Conservation (phyloP, 176 grass and related monocot genomes). For the Oryza brachyantha region DNA sequence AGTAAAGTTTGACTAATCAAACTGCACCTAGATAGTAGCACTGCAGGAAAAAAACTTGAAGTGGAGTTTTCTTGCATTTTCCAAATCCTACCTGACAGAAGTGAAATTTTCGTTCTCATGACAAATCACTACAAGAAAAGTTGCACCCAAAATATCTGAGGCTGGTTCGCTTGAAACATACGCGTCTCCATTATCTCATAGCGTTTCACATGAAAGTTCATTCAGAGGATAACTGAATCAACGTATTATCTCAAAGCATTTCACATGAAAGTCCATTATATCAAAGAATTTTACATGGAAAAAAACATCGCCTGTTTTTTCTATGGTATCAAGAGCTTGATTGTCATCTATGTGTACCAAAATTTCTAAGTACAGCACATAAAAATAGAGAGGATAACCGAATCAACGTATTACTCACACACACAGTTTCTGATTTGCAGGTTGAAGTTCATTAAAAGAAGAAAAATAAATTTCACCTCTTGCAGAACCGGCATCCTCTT, state of each 20-base stretch:
- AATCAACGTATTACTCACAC: not conserved
- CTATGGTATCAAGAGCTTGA: not conserved
- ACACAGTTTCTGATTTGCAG: not conserved
- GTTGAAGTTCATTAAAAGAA: not conserved
- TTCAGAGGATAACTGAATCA: too few relatives aligned
- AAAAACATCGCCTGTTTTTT: too few relatives aligned
- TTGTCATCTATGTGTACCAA: not conserved
- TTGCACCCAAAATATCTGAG: not conserved
- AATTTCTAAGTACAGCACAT: not conserved
- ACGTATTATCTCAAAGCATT: too few relatives aligned
- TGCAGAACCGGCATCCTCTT: not conserved
- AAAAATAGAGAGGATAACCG: not conserved
- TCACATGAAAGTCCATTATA: too few relatives aligned
- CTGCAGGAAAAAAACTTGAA: too few relatives aligned
- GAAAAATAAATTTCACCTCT: not conserved
- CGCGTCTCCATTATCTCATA: not conserved
- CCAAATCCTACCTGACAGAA: too few relatives aligned
- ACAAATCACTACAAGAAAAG: not conserved
- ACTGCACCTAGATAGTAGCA: too few relatives aligned
- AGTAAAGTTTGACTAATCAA: not conserved
- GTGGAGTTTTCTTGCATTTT: too few relatives aligned
- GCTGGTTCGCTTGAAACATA: constrained; percentile 9
- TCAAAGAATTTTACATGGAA: too few relatives aligned
- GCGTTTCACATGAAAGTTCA: constrained; percentile 6
- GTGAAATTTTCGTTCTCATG: not conserved